Conservation (phyloP, 495 filamentous ascomycete genomes). For the Geoglossum glabrum region DNA sequence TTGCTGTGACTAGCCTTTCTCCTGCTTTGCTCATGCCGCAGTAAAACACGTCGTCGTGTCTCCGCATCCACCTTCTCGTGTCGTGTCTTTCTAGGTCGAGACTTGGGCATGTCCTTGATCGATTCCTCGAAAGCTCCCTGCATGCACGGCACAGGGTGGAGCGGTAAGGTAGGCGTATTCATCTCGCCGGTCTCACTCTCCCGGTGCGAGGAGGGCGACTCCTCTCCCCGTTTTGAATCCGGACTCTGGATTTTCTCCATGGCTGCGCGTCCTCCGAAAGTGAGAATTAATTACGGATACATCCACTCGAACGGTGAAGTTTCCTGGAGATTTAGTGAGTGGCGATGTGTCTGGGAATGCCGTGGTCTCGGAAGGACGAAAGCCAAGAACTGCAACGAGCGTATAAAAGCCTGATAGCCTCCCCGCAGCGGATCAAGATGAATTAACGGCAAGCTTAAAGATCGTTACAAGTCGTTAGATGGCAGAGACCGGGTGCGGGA, state of each 20-base stretch:
- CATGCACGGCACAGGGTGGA: constrained; percentile 66
- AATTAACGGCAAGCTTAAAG: not conserved
- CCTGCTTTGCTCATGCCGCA: constrained; percentile 30
- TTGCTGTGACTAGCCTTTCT: not conserved
- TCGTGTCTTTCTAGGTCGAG: constrained; percentile 24
- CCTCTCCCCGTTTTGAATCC: not conserved
- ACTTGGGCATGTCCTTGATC: constrained; percentile 42
- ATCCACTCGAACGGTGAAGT: not conserved
- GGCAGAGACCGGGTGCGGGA: too few relatives aligned
- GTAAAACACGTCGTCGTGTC: constrained; percentile 41
- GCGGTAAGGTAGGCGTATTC: constrained; percentile 17
- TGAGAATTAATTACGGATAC: not conserved
- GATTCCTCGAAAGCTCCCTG: constrained; percentile 91
- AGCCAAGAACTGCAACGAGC: too few relatives aligned
- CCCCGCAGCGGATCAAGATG: not conserved
- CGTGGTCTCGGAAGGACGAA: too few relatives aligned
- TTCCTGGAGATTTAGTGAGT: not conserved
- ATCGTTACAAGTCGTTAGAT: not conserved
- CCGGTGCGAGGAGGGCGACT: not conserved
- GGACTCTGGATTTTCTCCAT: not conserved
- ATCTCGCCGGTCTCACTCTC: not conserved
- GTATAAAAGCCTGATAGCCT: not conserved
- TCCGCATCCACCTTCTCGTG: constrained; percentile 40
- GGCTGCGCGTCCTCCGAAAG: not conserved
- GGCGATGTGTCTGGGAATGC: not conserved